These are phyloP conservation scores for Plenodomus tracheiphilus DNA, from an alignment of 2,329 filamentous ascomycete genomes.

Conservation along the genomic window DNA sequence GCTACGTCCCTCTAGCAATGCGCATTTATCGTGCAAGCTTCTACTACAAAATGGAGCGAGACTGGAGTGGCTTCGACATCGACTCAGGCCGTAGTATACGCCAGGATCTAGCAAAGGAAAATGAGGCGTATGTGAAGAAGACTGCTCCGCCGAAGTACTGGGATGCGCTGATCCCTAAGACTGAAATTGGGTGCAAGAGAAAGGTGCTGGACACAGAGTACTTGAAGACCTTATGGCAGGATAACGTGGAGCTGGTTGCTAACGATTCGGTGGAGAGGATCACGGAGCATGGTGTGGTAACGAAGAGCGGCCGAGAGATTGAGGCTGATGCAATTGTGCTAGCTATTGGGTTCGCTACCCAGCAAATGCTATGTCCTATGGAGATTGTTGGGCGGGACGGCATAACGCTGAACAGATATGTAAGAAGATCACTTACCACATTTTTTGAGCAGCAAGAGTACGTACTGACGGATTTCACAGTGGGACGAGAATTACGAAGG, in stretches of 20 bases:
- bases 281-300: conserved; percentile 44
- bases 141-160: conserved; percentile 51
- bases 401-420: conserved; percentile 44
- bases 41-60: conserved; percentile 50
- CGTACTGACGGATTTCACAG: conserved; percentile 21
- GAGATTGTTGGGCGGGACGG: conserved; percentile 51
- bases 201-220: conserved; percentile 55
- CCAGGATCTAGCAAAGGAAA: conserved; percentile 41
- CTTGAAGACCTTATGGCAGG: conserved; percentile 47
- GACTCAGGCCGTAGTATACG: conserved; percentile 45
- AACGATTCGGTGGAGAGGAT: conserved; percentile 49
- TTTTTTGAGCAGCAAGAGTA: neutral
- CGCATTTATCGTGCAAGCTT: conserved; percentile 49
- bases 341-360: conserved; percentile 25
- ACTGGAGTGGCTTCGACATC: conserved; percentile 49
- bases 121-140: conserved; percentile 49
- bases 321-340: conserved; percentile 54
- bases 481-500: conserved; percentile 45
- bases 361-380: conserved; percentile 32
- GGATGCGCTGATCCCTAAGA: conserved; percentile 49
- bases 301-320: conserved; percentile 43
- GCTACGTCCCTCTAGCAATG: conserved; percentile 52
- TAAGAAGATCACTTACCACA: conserved; percentile 12
- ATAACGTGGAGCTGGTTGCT: conserved; percentile 49
- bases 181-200: conserved; percentile 54